Conservation (phyloP, 371 early-diverging fungal species). For the Mortierella sp. region DNA sequence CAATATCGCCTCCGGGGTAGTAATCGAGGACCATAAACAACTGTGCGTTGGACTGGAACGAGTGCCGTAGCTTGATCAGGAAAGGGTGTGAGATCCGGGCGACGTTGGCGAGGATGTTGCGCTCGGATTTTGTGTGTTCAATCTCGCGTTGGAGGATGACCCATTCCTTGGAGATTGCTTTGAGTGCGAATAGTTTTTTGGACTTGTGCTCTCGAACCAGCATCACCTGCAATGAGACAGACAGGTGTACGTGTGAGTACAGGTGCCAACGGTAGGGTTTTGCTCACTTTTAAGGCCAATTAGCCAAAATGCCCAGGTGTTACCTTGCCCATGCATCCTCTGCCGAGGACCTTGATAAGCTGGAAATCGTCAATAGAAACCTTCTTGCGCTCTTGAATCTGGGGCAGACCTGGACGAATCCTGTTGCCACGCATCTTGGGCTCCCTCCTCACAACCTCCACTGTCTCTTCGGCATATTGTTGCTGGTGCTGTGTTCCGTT, state of each 20-base stretch:
- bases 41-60: conserved; percentile 78
- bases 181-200: conserved; percentile 74
- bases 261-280: too few relatives aligned
- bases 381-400: conserved; percentile 48
- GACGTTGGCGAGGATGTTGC: conserved; percentile 75
- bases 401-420: conserved; percentile 40
- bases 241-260: not conserved
- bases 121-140: conserved; percentile 76
- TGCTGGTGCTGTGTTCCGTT: not conserved
- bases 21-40: conserved; percentile 90
- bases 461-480: not conserved
- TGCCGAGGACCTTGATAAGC: conserved; percentile 77
- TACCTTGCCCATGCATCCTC: conserved; percentile 87
- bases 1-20: conserved; percentile 86
- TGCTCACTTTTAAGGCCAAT: not conserved
- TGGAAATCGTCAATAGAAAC: conserved; percentile 69
- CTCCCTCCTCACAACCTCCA: conserved; percentile 18
- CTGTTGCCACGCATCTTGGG: conserved; percentile 32
- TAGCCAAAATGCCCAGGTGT: not conserved
- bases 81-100: conserved; percentile 75
- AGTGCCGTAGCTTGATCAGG: conserved; percentile 77
- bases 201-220: conserved; percentile 68
- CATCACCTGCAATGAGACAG: conserved; percentile 61
- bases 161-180: conserved; percentile 78
- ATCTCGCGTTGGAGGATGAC: conserved; percentile 74